Evolutionary conservation across 768 basidiomycete species (phyloP), one percentile per base, ranked within the genome.

Genomic region (Suillus clintonianus): DNA sequence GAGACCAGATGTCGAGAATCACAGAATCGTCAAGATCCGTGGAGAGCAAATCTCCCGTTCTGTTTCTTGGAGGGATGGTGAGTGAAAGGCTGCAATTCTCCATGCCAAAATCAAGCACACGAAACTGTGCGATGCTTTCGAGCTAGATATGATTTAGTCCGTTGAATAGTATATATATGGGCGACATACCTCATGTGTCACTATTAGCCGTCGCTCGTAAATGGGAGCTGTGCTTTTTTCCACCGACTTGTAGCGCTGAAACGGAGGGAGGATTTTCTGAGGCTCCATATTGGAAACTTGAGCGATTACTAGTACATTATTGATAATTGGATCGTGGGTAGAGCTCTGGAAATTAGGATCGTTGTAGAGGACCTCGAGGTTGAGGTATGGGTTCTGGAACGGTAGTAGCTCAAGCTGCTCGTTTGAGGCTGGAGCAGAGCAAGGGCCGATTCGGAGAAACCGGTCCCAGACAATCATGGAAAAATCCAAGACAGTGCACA

Each of bases 61-160:
- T 59, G 43, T 66, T 55, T 58, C 37, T 64, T 2, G 68, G 41
- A 22, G 72, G 71, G 27, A 72, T 57, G 13, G 68, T 60, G 24
- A 74, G 59, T 11, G 66, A 62, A 22, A 74, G 58, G 22, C 62
- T 66, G 61, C 75, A 76, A 37, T 66, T 64, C 60, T 76, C 74
- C 74, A 76, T 74, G 7, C 75, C 75, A 61, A 69, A 76, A 65
- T 76, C 75, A 39, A 73, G 62, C 13, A 71, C 70, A 30, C 69
- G 67, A 58, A 75, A 76, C 56, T 75, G 73, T 3, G 68, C 68
- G 13, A 76, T 61, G 5, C 48, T 50, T 14, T 50, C 48, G 27
- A 50, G 15, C 48, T 50, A 27, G 24, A 50, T 15, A 30, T 8
- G 17, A 27, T 17, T 48, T 7, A 50, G 48, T 27, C 7, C 9